phyloP scores from a whole-genome alignment of 2,329 filamentous ascomycete genomes.

The Gremmenia infestans region DNA sequence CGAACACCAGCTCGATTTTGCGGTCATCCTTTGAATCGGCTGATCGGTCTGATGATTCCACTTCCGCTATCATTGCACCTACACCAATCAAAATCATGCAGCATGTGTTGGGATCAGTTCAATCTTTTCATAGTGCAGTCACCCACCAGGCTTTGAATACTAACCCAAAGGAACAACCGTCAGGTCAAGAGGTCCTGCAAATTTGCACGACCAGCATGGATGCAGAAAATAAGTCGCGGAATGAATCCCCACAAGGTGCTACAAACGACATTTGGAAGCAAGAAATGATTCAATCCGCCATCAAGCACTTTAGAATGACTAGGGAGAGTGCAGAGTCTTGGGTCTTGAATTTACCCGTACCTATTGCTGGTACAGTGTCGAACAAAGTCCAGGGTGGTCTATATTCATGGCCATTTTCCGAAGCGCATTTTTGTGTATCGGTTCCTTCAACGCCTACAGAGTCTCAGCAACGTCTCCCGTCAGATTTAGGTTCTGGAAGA shows the following conservation, averaged over 20 bases:
- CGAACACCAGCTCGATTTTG: not conserved
- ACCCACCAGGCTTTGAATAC: not conserved
- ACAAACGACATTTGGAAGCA: not conserved
- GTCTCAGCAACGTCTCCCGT: not conserved
- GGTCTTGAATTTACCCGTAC: not conserved
- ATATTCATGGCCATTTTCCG: not conserved
- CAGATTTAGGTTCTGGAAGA: not conserved
- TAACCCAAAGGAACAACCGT: not conserved
- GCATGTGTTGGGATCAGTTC: constrained; percentile 6
- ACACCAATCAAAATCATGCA: not conserved
- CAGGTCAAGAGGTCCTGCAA: too few relatives aligned
- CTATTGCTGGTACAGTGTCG: not conserved
- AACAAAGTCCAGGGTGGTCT: not conserved
- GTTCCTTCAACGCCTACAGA: not conserved
- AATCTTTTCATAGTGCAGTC: constrained; percentile 11
- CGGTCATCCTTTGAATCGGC: not conserved
- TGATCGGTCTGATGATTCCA: not conserved
- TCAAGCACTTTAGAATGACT: not conserved
- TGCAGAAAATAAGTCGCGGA: too few relatives aligned
- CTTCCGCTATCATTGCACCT: not conserved
- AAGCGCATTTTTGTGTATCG: not conserved
- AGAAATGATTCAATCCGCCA: not conserved
- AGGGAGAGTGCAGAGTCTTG: not conserved
- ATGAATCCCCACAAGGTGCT: not conserved
- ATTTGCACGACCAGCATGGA: too few relatives aligned